Conservation (phyloP, 495 filamentous ascomycete species). For the Podospora pseudopauciseta region DNA sequence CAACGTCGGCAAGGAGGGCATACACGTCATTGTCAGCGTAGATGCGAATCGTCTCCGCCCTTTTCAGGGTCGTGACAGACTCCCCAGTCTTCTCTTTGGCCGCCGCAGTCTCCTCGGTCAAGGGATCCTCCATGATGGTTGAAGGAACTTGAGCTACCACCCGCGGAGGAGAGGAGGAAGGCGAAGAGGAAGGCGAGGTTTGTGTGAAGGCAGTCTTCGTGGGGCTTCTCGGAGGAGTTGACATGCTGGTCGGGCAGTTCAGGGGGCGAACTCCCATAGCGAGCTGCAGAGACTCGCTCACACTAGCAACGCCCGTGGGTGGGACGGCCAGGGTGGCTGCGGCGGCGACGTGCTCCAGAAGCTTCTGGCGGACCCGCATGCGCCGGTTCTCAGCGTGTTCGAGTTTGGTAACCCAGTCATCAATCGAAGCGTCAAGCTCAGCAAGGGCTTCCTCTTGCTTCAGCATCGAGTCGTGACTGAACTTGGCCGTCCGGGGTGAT, state of each 20-base stretch:
- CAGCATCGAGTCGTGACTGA: constrained; percentile 64
- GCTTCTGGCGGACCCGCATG: constrained; percentile 65
- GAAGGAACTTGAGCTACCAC: constrained; percentile 49
- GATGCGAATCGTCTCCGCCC: constrained; percentile 62
- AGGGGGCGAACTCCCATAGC: constrained; percentile 39
- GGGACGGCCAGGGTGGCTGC: constrained; percentile 44
- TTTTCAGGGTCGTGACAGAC: constrained; percentile 25
- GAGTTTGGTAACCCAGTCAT: constrained; percentile 69
- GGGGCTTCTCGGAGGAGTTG: constrained; percentile 48
- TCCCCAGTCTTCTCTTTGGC: constrained; percentile 24
- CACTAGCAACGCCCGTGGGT: constrained; percentile 29
- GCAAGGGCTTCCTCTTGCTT: constrained; percentile 71
- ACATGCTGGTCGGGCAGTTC: constrained; percentile 35
- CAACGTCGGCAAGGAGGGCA: constrained; percentile 58
- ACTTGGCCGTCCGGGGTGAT: constrained; percentile 57
- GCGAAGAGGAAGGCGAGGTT: constrained; percentile 27
- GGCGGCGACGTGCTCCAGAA: constrained; percentile 70
- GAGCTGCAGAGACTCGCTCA: constrained; percentile 41
- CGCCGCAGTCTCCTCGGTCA: constrained; percentile 35
- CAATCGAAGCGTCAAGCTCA: constrained; percentile 68
- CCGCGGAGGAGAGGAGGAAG: constrained; percentile 38
- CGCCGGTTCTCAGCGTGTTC: constrained; percentile 73
- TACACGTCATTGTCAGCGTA: constrained; percentile 64
- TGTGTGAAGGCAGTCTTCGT: constrained; percentile 35
- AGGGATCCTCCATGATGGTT: constrained; percentile 44